phyloP scores from a whole-genome alignment of 129 eudicot species.

The Tagetes patula region DNA sequence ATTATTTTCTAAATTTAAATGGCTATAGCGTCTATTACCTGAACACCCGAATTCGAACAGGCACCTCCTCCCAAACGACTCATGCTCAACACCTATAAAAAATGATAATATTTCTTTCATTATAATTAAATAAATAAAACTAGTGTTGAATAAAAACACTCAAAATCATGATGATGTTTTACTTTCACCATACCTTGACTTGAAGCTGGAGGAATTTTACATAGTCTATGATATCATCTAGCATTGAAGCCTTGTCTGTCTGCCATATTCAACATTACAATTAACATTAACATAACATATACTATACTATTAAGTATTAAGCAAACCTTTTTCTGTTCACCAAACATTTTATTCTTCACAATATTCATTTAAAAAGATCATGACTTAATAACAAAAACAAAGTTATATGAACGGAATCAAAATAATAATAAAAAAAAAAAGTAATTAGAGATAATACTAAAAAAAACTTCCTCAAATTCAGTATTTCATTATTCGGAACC shows the following conservation, averaged over 20 bases:
- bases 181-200: slow-evolving; percentile 63
- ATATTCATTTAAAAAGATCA: background rate
- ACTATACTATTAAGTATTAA: background rate
- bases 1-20: too few relatives aligned
- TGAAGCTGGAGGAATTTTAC: slow-evolving; percentile 97
- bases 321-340: background rate
- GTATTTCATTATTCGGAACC: slow-evolving; percentile 28
- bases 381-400: background rate
- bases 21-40: slow-evolving; percentile 32
- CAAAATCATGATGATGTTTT: background rate
- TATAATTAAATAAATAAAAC: background rate
- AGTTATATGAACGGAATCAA: background rate
- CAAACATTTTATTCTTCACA: background rate
- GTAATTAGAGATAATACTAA: slow-evolving; percentile 23
- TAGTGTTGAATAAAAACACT: background rate
- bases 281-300: background rate
- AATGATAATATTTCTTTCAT: background rate
- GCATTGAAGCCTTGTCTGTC: slow-evolving; percentile 99
- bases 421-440: slow-evolving; percentile 8
- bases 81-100: slow-evolving; percentile 79
- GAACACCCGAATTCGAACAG: slow-evolving; percentile 51
- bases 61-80: slow-evolving; percentile 87
- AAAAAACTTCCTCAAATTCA: slow-evolving; percentile 20
- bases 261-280: slow-evolving; percentile 51
- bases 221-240: slow-evolving; percentile 98